Evolutionary conservation across 371 early-diverging fungal species (phyloP).

Genomic region (Apophysomyces trapeziformis): DNA sequence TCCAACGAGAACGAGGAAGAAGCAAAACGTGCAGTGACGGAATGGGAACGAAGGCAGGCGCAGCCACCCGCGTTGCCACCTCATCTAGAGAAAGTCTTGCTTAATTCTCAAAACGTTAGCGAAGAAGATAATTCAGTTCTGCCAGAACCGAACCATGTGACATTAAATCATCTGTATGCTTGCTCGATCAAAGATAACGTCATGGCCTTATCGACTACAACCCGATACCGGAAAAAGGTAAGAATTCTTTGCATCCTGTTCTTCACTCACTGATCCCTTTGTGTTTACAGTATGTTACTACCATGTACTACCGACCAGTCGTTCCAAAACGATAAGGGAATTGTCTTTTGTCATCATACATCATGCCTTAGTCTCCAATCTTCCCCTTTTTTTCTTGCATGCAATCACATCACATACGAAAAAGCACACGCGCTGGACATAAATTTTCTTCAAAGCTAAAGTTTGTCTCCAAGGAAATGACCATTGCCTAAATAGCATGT

Average conservation of each 20-base stretch:
- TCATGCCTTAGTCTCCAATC: neutral
- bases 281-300: slow-evolving; percentile 70
- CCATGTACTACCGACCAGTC: slow-evolving; percentile 83
- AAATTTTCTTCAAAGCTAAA: too few relatives aligned
- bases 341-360: neutral
- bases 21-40: slow-evolving; percentile 16
- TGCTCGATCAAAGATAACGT: slow-evolving; percentile 95
- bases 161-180: slow-evolving; percentile 94
- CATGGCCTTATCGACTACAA: slow-evolving; percentile 90
- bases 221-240: slow-evolving; percentile 88
- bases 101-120: slow-evolving; percentile 72
- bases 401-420: slow-evolving; percentile 1
- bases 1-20: slow-evolving; percentile 24
- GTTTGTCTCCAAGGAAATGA: too few relatives aligned
- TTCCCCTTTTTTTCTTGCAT: slow-evolving; percentile 1
- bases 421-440: neutral
- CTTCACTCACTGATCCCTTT: neutral
- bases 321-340: slow-evolving; percentile 26
- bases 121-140: slow-evolving; percentile 82
- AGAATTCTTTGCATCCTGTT: slow-evolving; percentile 12
- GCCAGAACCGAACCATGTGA: slow-evolving; percentile 93
- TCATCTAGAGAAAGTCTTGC: slow-evolving; percentile 88
- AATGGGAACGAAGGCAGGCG: slow-evolving; percentile 46
- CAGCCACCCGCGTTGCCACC: slow-evolving; percentile 92
- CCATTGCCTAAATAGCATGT: too few relatives aligned